A percentile compares a stretch with the other conserved stretches of the same genome.
These are phyloP conservation scores for Phyllosticta capitalensis DNA, from an alignment of 2,329 filamentous ascomycete genomes.

Conservation along the genomic window DNA sequence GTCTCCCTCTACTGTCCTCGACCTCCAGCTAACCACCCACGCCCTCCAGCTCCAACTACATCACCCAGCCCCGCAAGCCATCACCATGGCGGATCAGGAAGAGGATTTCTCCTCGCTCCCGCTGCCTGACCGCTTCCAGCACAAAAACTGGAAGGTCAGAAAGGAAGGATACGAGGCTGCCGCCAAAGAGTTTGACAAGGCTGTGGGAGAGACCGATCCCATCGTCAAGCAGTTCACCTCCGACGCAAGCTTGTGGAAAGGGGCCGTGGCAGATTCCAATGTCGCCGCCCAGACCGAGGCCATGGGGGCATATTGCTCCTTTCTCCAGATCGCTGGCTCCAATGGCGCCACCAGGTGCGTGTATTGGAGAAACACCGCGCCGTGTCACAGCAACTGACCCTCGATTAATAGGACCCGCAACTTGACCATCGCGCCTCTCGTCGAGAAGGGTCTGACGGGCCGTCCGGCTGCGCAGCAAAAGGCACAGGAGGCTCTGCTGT, in stretches of 20 bases:
- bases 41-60: constrained; percentile 5
- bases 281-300: constrained; percentile 95
- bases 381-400: constrained; percentile 4
- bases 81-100: constrained; percentile 66
- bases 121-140: constrained; percentile 67
- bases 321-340: constrained; percentile 79
- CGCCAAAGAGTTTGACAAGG: constrained; percentile 72
- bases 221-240: constrained; percentile 80
- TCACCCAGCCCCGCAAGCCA: background rate
- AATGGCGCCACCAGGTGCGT: constrained; percentile 62
- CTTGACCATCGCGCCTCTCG: constrained; percentile 65
- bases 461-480: constrained; percentile 82
- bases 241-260: constrained; percentile 83
- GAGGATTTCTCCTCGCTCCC: constrained; percentile 76
- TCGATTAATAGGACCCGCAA: constrained; percentile 53
- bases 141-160: constrained; percentile 97
- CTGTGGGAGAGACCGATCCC: constrained; percentile 75
- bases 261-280: constrained; percentile 85
- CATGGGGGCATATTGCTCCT: constrained; percentile 76
- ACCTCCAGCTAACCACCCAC: background rate
- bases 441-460: constrained; percentile 84
- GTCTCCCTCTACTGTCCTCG: background rate
- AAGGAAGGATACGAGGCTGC: constrained; percentile 94
- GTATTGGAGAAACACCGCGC: background rate
- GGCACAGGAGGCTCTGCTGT: constrained; percentile 72